phyloP scores from a whole-genome alignment of 1,139 yeast genomes.

The Blastobotrys apis region DNA sequence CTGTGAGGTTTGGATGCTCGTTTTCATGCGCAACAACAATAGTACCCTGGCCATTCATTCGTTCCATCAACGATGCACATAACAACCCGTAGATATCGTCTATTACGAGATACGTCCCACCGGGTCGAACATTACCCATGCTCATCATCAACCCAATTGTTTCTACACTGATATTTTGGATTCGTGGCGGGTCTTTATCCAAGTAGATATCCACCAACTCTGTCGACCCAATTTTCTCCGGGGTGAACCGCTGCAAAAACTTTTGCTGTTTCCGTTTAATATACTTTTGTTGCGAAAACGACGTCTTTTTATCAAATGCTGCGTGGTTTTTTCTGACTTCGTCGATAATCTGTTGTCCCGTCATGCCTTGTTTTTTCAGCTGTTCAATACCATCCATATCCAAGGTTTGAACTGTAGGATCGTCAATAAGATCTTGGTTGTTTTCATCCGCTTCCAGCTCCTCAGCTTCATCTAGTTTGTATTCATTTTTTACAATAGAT shows the following conservation, averaged over 20 bases:
- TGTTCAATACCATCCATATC: constrained; percentile 73
- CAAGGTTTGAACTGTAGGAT: constrained; percentile 70
- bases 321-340: constrained; percentile 78
- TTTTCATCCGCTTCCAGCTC: constrained; percentile 40
- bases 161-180: constrained; percentile 82
- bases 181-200: constrained; percentile 67
- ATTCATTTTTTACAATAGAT: constrained; percentile 26
- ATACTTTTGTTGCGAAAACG: constrained; percentile 87
- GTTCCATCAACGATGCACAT: constrained; percentile 77
- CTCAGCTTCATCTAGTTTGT: constrained; percentile 28
- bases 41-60: constrained; percentile 81
- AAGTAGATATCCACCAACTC: constrained; percentile 67
- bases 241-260: constrained; percentile 78
- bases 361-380: constrained; percentile 54
- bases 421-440: constrained; percentile 72
- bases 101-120: constrained; percentile 79
- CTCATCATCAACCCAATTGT: constrained; percentile 71
- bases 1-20: constrained; percentile 81
- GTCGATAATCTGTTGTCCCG: constrained; percentile 79
- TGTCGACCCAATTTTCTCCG: constrained; percentile 74
- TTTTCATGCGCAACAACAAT: constrained; percentile 82
- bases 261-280: constrained; percentile 87
- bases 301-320: constrained; percentile 83
- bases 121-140: constrained; percentile 78
- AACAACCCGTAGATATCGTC: constrained; percentile 92